A percentile compares a stretch with the other conserved stretches of the same genome.
phyloP scores from a whole-genome alignment of 164 flowering plant genomes.

The Stephania japonica region DNA sequence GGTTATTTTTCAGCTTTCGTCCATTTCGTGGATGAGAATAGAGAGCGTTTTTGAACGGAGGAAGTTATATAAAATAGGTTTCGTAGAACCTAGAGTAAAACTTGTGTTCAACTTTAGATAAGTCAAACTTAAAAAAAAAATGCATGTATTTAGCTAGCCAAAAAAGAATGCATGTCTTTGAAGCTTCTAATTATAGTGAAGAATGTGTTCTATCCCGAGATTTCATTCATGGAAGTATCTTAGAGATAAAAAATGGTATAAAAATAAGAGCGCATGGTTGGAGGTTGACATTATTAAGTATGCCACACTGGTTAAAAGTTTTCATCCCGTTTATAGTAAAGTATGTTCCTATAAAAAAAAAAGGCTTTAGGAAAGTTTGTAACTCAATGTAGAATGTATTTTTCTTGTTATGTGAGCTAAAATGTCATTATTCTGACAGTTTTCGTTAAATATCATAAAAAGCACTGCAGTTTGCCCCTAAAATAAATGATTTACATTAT shows the following conservation, averaged over 20 bases:
- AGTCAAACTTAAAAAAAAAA: no score
- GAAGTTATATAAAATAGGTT: no score
- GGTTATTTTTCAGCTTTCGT: no score
- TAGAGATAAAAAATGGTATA: neutral
- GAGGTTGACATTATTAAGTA: neutral
- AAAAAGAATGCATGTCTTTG: no score
- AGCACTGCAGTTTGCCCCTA: no score
- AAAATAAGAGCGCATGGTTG: neutral
- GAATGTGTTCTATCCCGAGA: neutral
- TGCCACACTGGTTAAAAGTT: neutral
- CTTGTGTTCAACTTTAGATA: no score
- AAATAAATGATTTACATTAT: no score
- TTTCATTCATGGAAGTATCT: neutral
- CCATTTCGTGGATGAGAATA: no score
- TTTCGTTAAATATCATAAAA: no score
- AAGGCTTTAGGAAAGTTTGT: neutral
- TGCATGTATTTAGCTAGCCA: no score
- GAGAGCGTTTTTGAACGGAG: no score
- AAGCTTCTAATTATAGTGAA: neutral
- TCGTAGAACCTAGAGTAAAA: no score
- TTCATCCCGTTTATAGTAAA: neutral
- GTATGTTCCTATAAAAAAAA: neutral
- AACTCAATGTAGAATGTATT: neutral
- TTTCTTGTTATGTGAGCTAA: neutral
- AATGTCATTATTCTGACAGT: neutral